Percentiles rank a stretch among this genome's conserved stretches.
These are phyloP conservation scores for Annulohypoxylon stygium DNA, from an alignment of 495 filamentous ascomycete species.

Conservation along the genomic window DNA sequence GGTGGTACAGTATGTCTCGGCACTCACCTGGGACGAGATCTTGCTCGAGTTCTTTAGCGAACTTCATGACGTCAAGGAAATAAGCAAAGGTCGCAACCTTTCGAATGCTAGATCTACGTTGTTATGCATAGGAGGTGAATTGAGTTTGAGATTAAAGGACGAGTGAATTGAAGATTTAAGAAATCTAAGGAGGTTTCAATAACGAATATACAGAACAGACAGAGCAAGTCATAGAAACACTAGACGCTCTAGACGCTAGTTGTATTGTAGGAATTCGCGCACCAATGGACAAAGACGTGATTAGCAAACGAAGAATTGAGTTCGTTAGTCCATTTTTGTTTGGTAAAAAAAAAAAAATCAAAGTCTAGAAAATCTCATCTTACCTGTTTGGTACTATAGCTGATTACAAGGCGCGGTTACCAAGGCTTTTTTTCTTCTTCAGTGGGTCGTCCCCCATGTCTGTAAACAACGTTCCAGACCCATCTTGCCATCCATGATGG, in stretches of 20 bases:
- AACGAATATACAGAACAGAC: background rate
- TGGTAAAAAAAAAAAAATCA: background rate
- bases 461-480: slow-evolving; percentile 5
- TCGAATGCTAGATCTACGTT: slow-evolving; percentile 16
- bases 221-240: slow-evolving; percentile 3
- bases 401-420: slow-evolving; percentile 10
- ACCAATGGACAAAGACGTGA: slow-evolving; percentile 25
- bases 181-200: background rate
- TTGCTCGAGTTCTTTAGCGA: slow-evolving; percentile 81
- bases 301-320: slow-evolving; percentile 27
- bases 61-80: slow-evolving; percentile 57
- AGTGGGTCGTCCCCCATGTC: slow-evolving; percentile 4
- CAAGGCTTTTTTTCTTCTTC: background rate
- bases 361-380: background rate
- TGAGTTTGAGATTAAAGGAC: background rate
- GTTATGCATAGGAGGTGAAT: slow-evolving; percentile 23
- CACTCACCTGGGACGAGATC: slow-evolving; percentile 79
- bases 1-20: background rate
- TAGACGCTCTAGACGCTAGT: background rate
- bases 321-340: background rate
- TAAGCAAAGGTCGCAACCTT: slow-evolving; percentile 28
- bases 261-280: background rate
- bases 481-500: background rate
- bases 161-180: background rate
- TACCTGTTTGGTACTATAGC: slow-evolving; percentile 5